Conservation (phyloP, 1,139 yeast species). For the Hemisphaericaspora xylofermentans region DNA sequence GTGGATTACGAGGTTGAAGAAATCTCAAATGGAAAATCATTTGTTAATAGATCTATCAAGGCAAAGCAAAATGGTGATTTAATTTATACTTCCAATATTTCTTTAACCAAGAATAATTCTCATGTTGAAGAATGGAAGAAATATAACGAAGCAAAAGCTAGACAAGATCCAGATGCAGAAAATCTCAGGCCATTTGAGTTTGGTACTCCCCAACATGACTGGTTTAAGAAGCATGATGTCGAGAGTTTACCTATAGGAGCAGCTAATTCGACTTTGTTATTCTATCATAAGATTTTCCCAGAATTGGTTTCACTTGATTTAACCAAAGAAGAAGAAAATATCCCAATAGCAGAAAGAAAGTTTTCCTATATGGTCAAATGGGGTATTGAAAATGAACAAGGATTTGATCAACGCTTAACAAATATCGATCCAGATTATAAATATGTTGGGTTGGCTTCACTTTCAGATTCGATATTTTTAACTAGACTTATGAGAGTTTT, state of each 20-base stretch:
- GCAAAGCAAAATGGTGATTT: conserved; percentile 30
- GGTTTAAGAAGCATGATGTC: conserved; percentile 20
- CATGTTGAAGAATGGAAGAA: conserved; percentile 15
- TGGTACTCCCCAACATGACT: conserved; percentile 32
- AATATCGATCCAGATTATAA: conserved; percentile 29
- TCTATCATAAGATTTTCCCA: conserved; percentile 38
- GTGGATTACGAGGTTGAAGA: conserved; percentile 34
- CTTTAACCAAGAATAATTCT: conserved; percentile 33
- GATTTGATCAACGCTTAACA: conserved; percentile 12
- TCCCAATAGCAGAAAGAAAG: conserved; percentile 32
- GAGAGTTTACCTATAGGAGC: conserved; percentile 19
- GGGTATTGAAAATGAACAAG: conserved; percentile 26
- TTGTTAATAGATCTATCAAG: conserved; percentile 32
- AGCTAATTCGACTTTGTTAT: conserved; percentile 17
- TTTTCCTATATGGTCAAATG: conserved; percentile 44
- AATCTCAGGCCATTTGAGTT: conserved; percentile 30
- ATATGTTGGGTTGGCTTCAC: conserved; percentile 59
- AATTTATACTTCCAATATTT: conserved; percentile 34
- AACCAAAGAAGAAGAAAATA: conserved; percentile 25
- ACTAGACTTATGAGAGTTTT: conserved; percentile 36
- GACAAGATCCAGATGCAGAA: conserved; percentile 6
- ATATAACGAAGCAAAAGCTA: conserved; percentile 12
- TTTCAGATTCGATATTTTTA: conserved; percentile 60
- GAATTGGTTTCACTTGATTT: conserved; percentile 29
- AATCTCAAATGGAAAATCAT: conserved; percentile 32